phyloP scores from a whole-genome alignment of 768 basidiomycete genomes.

The Naganishia antarctica region DNA sequence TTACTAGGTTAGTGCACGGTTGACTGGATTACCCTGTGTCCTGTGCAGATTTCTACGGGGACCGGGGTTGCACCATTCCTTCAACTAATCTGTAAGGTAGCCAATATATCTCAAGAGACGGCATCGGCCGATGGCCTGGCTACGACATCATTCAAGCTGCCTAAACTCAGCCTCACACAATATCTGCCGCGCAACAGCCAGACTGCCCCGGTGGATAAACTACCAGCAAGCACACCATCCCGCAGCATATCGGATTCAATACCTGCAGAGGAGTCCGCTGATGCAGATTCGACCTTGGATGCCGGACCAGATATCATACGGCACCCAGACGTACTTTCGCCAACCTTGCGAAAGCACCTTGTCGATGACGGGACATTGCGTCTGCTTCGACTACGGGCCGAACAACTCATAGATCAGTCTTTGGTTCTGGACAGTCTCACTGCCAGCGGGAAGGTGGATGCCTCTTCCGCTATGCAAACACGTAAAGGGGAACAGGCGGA shows the following conservation, averaged over 20 bases:
- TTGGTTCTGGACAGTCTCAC: not conserved
- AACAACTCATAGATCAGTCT: not conserved
- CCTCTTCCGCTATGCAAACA: not conserved
- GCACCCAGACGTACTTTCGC: constrained; percentile 9
- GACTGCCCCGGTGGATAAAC: no score
- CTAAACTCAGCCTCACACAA: constrained; percentile 37
- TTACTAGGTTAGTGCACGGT: not conserved
- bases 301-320: constrained; percentile 20
- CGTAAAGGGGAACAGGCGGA: no score
- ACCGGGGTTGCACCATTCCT: constrained; percentile 47
- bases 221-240: not conserved
- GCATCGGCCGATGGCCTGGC: not conserved
- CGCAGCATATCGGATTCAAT: constrained; percentile 7
- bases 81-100: constrained; percentile 41
- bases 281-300: not conserved
- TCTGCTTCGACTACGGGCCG: not conserved
- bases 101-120: not conserved
- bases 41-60: constrained; percentile 42
- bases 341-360: not conserved
- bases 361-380: not conserved
- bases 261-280: constrained; percentile 6
- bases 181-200: constrained; percentile 24
- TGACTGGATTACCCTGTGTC: not conserved
- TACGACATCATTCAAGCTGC: not conserved
- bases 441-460: not conserved